Base-by-base conservation (phyloP, 176 grass and related monocot genomes). In the Elaeis guineensis region DNA sequence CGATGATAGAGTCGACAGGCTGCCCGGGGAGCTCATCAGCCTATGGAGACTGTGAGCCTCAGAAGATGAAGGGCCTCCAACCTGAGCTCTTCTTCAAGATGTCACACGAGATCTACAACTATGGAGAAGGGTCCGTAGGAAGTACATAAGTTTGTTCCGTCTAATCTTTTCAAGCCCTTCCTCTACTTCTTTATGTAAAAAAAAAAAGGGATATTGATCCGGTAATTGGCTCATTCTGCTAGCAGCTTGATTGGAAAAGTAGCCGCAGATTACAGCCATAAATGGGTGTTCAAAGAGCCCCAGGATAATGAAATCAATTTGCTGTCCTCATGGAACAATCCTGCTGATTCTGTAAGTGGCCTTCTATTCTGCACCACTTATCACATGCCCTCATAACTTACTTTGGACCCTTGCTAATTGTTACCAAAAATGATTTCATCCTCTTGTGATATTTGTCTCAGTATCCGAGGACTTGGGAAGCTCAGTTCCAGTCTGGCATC, bases 31-130 rank as follows among this genome's bases (percentile, higher is more conserved):
- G 35, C 35, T 44, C 35, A 3, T 44, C 35, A 14, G 35, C 35
- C 9, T 44, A 44, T 3, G 35, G 68, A 32, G 72, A 87, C 54
- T 69, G 73, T 48, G 81, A 83, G 16, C 57, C 50, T 17, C 69
- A 67, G 66, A 57, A 82, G 22, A 62, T 5, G 22, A 76, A 59
- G 57, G 79, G 79, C 32, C 88, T 98, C 51, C 88, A 92, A 65
- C 93, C 93, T 4, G 93, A 92, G 76, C 93, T 98, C 25, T 98
- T 98, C 80, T 92, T 98, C 84, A 98, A 98, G 68, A 92, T 98
- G 93, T 98, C 93, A 3, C 84, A 98, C 55, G 93, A 98, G 75
- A 89, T 98, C 73, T 98, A 98, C 84, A 98, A 98, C 88, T 93
- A 92, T 49, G 93, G 93, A 51, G 88, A 93, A 89, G 84, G 84